phyloP scores from a whole-genome alignment of 345 rosid species.

The Eucalyptus sideroxylon region DNA sequence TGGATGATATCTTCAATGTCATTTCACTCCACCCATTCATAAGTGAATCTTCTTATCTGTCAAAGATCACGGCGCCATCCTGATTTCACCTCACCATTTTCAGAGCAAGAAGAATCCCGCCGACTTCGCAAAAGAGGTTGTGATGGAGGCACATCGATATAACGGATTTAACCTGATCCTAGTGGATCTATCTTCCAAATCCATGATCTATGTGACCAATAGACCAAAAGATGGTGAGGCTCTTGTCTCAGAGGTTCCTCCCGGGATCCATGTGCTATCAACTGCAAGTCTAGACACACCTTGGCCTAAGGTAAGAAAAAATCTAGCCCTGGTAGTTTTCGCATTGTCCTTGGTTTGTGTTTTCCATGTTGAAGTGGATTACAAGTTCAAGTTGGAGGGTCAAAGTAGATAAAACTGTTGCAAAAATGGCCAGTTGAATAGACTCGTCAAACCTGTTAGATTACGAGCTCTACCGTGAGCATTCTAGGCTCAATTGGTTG shows the following conservation, averaged over 20 bases:
- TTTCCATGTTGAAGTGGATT: background rate
- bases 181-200: constrained; percentile 30
- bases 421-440: background rate
- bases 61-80: background rate
- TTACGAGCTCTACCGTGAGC: background rate
- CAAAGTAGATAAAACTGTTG: background rate
- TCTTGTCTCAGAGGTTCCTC: constrained; percentile 36
- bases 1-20: background rate
- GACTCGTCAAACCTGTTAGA: background rate
- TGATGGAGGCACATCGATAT: constrained; percentile 28
- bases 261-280: constrained; percentile 69
- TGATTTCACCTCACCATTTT: background rate
- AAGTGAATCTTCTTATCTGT: background rate
- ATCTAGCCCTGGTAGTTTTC: background rate
- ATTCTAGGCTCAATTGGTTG: background rate
- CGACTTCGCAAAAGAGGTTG: constrained; percentile 50
- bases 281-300: constrained; percentile 75
- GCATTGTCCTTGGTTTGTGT: background rate
- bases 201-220: constrained; percentile 72
- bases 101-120: constrained; percentile 54
- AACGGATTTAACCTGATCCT: constrained; percentile 69
- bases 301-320: constrained; percentile 59
- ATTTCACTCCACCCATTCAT: background rate
- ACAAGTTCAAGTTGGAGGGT: background rate
- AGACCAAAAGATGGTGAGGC: constrained; percentile 16